Evolutionary conservation across 176 grass and related monocot species (phyloP).

Genomic region (Typha latifolia): DNA sequence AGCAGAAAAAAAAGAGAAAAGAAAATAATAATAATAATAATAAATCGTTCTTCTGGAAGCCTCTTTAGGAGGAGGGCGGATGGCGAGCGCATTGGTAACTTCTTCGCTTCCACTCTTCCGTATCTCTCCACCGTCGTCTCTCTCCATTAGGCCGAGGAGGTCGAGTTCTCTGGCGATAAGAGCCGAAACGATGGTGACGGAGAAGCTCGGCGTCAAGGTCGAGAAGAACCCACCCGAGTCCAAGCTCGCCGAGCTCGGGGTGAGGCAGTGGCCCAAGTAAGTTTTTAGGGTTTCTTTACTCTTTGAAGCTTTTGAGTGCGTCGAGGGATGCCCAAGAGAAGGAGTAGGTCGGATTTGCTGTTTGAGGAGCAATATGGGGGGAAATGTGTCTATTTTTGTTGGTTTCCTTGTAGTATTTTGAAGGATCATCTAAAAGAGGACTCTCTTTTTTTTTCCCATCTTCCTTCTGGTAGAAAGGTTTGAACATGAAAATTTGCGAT

Average conservation of each 20-base stretch:
- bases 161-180: conserved; percentile 23
- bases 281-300: background rate
- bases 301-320: background rate
- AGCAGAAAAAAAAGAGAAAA: background rate
- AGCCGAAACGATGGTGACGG: conserved; percentile 66
- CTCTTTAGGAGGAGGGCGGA: conserved; percentile 6
- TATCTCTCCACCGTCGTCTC: background rate
- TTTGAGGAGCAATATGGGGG: too few relatives aligned
- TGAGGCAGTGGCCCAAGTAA: conserved; percentile 84
- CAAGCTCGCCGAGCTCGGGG: conserved; percentile 64
- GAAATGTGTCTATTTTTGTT: too few relatives aligned
- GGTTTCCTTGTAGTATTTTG: too few relatives aligned
- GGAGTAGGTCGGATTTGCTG: too few relatives aligned
- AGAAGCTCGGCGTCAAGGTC: conserved; percentile 76
- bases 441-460: too few relatives aligned
- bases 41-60: background rate
- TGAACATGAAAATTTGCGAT: too few relatives aligned
- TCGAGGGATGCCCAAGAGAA: too few relatives aligned
- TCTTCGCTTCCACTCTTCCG: conserved; percentile 10
- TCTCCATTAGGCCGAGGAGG: background rate
- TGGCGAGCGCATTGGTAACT: conserved; percentile 42
- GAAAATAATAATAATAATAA: background rate
- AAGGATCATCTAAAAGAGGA: too few relatives aligned
- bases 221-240: conserved; percentile 78
- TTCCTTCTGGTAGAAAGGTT: too few relatives aligned